phyloP scores from a whole-genome alignment of 2,329 filamentous ascomycete genomes.

The Graphium sp. region DNA sequence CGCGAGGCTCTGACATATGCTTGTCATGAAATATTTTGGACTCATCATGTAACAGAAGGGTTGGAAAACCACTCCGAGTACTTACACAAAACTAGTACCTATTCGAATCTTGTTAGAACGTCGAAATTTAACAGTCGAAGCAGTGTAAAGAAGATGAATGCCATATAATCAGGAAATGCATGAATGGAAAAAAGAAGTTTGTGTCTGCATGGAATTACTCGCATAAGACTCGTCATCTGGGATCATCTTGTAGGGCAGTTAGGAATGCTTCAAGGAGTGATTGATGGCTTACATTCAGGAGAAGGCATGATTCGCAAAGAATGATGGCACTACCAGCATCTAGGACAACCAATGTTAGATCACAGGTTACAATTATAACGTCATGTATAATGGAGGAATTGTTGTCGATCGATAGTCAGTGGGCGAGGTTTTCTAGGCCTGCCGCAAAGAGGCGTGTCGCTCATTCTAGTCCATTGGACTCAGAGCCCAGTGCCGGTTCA shows the following conservation, averaged over 20 bases:
- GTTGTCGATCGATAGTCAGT: no score
- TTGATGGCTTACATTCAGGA: conserved; percentile 4
- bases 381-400: no score
- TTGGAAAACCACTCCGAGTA: no score
- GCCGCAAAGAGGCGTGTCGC: conserved; percentile 85
- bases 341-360: no score
- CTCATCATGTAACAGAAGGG: no score
- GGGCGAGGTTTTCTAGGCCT: conserved; percentile 99
- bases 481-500: conserved; percentile 98
- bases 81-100: no score
- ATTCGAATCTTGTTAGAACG: not conserved
- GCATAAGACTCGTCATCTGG: conserved; percentile 69
- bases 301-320: not conserved
- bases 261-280: not conserved
- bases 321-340: not conserved
- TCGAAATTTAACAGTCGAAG: not conserved
- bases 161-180: conserved; percentile 36
- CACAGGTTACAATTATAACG: no score
- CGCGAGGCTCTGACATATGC: conserved; percentile 84
- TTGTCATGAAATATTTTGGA: conserved; percentile 70
- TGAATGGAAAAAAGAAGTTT: conserved; percentile 55
- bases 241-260: conserved; percentile 19
- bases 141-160: no score
- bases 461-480: conserved; percentile 43
- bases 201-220: conserved; percentile 57